Evolutionary conservation across 2,329 filamentous ascomycete genomes (phyloP), one percentile per base, ranked within the genome.

Genomic region (Pseudogymnoascus sp.): DNA sequence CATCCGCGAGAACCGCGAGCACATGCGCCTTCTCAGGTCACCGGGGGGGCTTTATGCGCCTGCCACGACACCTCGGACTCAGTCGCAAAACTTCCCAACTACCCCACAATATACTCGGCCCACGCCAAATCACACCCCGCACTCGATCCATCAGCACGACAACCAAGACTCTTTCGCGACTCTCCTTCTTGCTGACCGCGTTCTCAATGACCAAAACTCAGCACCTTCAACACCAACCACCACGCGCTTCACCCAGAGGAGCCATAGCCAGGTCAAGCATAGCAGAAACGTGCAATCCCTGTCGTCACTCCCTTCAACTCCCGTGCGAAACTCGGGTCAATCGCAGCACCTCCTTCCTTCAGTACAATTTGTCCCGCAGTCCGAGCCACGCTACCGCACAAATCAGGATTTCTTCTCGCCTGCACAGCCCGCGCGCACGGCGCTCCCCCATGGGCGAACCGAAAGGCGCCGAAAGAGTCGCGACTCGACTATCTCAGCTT

Each of bases 1-100:
- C 19, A 96, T 97, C 66, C 85, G 89, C 42, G 91, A 96, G 73
- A 96, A 96, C 71, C 82, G 93, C 65, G 90, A 95, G 71, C 92
- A 96, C 71, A 86, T 96, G 69, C 89, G 90, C 63, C 82, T 83
- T 71, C 83, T 96, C 58, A 87, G 89, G 70, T 88, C 90, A 68
- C 89, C 90, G 1, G 88, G 89, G 12, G 86, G 84, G 60, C 83
- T 84, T 35, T 86, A 86, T 62, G 83, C 89, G 64, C 80, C 85
- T 63, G 76, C 87, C 64, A 19, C 49, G 5, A 86, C 84, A 2
- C 85, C 87, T 52, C 78, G 78, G 62, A 71, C 66, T 76, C 80
- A 76, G 74, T 79, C 66, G 73, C 82, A 69, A 30, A 76, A 74
- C 2, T 74, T 75, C 63, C 74, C 78, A 62, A 70, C 75, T 65